Evolutionary conservation across 306 rosid species (phyloP), one percentile per base, ranked within the genome.

Genomic region (Mimosa bimucronata): DNA sequence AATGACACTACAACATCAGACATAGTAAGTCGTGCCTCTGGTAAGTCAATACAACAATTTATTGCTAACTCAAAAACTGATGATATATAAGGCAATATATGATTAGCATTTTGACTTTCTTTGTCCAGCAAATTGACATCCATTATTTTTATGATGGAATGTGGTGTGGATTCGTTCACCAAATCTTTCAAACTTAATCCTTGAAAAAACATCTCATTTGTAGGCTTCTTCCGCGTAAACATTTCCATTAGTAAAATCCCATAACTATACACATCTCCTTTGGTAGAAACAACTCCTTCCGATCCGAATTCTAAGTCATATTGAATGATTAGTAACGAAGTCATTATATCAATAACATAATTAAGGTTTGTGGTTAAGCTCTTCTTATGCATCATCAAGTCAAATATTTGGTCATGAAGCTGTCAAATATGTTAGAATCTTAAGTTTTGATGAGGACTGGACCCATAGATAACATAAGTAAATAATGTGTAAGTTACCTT

Each of bases 291-390:
- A 52, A 19, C 11, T 52, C 58, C 58, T 18, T 6, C 1, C 0
- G 3, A 52, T 19, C 58, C 58, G 19, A 16, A 19, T 10, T 52
- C 84, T 82, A 77, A n/a, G 29, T 55, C 62, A 55, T 8, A 8
- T 55, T 21, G 14, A 21, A 55, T 8, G 0, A 2, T 8, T 8
- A 21, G 25, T 40, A 23, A 2, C 8, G 15, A 3, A 10, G 3
- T 7, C 2, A 21, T 55, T 55, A 8, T 55, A 4, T 7, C 9
- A 41, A 41, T 41, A 41, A 41, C 10, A 0, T n/a, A n/a, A n/a
- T n/a, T 40, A 40, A 40, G 44, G 1, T 40, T 41, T 7, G 44
- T 9, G 1, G 45, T 9, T n/a, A n/a, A n/a, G n/a, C n/a, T n/a
- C n/a, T n/a, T n/a, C n/a, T n/a, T n/a, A n/a, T n/a, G n/a, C n/a